Percentiles rank a stretch among this genome's conserved stretches.
Evolutionary conservation across 2,329 filamentous ascomycete genomes (phyloP).

Genomic region (Fusarium cyanostomum): DNA sequence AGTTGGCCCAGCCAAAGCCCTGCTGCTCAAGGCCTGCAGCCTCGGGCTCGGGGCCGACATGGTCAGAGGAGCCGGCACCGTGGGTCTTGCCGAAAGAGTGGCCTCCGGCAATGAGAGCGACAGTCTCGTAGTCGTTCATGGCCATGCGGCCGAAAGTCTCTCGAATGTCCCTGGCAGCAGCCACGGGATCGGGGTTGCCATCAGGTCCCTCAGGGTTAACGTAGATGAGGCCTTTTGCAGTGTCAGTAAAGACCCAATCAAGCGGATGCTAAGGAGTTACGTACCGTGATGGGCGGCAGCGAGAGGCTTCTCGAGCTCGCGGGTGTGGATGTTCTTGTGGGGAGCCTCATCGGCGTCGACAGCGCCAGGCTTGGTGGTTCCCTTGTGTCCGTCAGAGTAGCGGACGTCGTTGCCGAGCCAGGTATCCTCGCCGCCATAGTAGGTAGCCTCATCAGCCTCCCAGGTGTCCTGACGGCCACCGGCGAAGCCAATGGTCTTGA

Average conservation of each 20-base stretch:
- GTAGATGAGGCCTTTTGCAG: conserved; percentile 66
- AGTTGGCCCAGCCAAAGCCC: conserved; percentile 78
- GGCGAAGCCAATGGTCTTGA: conserved; percentile 77
- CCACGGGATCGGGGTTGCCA: conserved; percentile 73
- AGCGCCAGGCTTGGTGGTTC: conserved; percentile 25
- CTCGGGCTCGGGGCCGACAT: conserved; percentile 75
- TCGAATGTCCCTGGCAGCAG: conserved; percentile 76
- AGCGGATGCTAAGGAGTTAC: conserved; percentile 14
- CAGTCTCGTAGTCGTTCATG: conserved; percentile 85
- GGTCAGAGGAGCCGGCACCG: conserved; percentile 55
- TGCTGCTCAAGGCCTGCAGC: conserved; percentile 71
- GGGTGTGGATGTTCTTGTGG: conserved; percentile 11
- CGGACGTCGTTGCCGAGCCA: conserved; percentile 77
- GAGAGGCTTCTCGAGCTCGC: conserved; percentile 69
- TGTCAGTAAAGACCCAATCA: no score
- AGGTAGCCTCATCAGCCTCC: conserved; percentile 78
- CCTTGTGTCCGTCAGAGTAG: conserved; percentile 59
- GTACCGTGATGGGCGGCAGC: conserved; percentile 72
- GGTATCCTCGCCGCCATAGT: conserved; percentile 78
- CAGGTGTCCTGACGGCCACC: conserved; percentile 76
- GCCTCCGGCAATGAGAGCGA: conserved; percentile 78
- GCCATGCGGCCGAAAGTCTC: conserved; percentile 80
- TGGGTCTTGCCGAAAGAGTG: conserved; percentile 88
- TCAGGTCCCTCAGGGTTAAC: conserved; percentile 83
- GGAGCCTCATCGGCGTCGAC: conserved; percentile 18